Percentiles rank a stretch among this genome's conserved stretches.
Conservation (phyloP, 768 basidiomycete species). For the Hebeloma cylindrosporum region DNA sequence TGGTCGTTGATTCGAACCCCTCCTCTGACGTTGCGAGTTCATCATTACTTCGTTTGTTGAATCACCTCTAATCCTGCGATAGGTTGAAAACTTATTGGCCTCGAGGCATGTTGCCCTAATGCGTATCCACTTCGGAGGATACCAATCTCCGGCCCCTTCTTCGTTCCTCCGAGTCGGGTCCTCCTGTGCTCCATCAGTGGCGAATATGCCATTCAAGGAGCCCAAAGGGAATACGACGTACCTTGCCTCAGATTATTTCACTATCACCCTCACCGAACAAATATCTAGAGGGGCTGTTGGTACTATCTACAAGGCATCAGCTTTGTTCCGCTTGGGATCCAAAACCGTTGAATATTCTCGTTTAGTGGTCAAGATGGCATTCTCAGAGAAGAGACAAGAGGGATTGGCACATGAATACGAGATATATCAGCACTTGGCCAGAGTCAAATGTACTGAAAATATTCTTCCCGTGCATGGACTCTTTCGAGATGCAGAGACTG, state of each 20-base stretch:
- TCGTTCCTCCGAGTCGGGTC: slow-evolving; percentile 5
- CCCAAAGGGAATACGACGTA: neutral
- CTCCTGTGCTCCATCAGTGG: slow-evolving; percentile 1
- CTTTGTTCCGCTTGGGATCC: neutral
- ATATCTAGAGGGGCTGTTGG: too few relatives aligned
- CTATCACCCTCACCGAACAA: too few relatives aligned
- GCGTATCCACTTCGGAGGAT: neutral
- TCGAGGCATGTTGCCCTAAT: slow-evolving; percentile 1
- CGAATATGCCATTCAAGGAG: neutral
- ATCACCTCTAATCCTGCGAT: neutral
- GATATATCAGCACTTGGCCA: slow-evolving; percentile 1
- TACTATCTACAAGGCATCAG: neutral
- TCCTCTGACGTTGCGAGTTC: too few relatives aligned
- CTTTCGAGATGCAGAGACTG: slow-evolving; percentile 12
- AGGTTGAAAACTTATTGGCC: neutral
- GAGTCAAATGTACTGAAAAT: neutral
- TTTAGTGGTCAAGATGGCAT: slow-evolving; percentile 4
- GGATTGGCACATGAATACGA: slow-evolving; percentile 5
- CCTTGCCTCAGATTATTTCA: neutral
- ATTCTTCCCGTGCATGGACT: slow-evolving; percentile 9
- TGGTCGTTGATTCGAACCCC: too few relatives aligned
- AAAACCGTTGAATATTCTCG: neutral
- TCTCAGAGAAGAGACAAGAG: neutral
- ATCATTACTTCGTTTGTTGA: neutral
- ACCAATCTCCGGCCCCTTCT: slow-evolving; percentile 2